A percentile compares a stretch with the other conserved stretches of the same genome.
Evolutionary conservation across 352 stramenopile genomes (phyloP).

Genomic region (Phytophthora megakarya): DNA sequence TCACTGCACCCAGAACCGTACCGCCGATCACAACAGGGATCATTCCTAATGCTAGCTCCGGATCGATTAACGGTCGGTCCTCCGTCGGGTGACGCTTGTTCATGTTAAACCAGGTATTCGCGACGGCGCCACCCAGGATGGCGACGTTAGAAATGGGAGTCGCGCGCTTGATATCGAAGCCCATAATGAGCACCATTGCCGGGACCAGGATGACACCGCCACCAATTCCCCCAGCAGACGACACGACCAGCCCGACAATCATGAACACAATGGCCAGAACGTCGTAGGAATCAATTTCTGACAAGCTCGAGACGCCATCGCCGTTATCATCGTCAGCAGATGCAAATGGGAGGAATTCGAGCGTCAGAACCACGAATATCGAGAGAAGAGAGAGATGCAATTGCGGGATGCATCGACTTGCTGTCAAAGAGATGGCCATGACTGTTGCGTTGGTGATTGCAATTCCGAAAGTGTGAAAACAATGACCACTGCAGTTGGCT

Average conservation of each 20-base stretch:
- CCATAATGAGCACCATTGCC: constrained; percentile 57
- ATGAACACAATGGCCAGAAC: constrained; percentile 49
- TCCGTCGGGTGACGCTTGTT: constrained; percentile 51
- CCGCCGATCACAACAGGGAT: constrained; percentile 61
- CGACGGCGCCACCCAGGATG: constrained; percentile 59
- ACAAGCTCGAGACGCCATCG: constrained; percentile 25
- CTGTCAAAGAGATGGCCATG: too few relatives aligned
- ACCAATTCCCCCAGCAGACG: constrained; percentile 49
- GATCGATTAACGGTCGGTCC: constrained; percentile 52
- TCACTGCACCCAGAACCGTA: constrained; percentile 51
- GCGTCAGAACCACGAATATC: constrained; percentile 4
- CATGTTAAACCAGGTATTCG: constrained; percentile 59
- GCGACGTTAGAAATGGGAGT: constrained; percentile 59
- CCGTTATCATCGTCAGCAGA: constrained; percentile 7
- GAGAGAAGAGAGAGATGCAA: not conserved
- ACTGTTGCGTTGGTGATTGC: too few relatives aligned
- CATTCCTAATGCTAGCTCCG: constrained; percentile 55
- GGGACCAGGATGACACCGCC: constrained; percentile 53
- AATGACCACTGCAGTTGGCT: too few relatives aligned
- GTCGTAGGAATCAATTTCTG: constrained; percentile 42
- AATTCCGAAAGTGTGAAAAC: too few relatives aligned
- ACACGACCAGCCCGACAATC: constrained; percentile 40
- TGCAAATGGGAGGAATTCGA: constrained; percentile 2
- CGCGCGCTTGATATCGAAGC: constrained; percentile 62
- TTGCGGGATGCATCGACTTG: too few relatives aligned